Base-by-base conservation (phyloP, 345 rosid genomes). In the Brassica cretica region DNA sequence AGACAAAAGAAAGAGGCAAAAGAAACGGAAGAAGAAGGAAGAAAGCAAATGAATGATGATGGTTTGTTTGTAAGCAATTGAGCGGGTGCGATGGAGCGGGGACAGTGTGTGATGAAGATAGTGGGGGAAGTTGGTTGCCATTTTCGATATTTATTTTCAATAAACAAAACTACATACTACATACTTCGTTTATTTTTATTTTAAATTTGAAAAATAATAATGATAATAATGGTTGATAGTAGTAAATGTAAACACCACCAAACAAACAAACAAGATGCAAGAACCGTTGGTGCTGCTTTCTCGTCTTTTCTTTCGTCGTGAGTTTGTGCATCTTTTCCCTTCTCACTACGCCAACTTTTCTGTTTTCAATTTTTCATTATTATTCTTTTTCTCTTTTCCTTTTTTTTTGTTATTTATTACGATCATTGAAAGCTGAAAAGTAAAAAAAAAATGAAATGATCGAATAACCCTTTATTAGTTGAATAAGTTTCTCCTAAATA, bases 51-150 rank as follows among this genome's bases (percentile, higher is more conserved):
- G 62, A 56, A 56, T 56, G 63, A 49, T 49, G 56, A 14, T 44
- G 56, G 56, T 49, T 49, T 49, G 27, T 60, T 14, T 8, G 66
- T 64, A 24, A 71, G 72, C 44, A 78, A 68, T 10, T 68, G 53
- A 58, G 74, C 64, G 72, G 76, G 76, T 71, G 76, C 72, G 68
- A 44, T 78, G 81, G 74, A 78, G 58, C 77, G 7, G 82, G 56
- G 82, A 73, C 74, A 78, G 73, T 78, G 82, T 55, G 60, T 46
- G 55, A 46, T 78, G 78, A 67, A 60, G 77, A 62, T 25, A 68
- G 77, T 72, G 77, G 81, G 76, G 63, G 72, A 66, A 78, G 72
- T 71, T 78, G 66, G 65, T 11, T 64, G 66, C 61, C 14, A 77
- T 15, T 29, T 21, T 24, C 37, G 15, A 44, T 41, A 41, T 41